These are phyloP conservation scores for Fusarium secorum DNA, from an alignment of 2,329 filamentous ascomycete genomes.

Conservation along the genomic window DNA sequence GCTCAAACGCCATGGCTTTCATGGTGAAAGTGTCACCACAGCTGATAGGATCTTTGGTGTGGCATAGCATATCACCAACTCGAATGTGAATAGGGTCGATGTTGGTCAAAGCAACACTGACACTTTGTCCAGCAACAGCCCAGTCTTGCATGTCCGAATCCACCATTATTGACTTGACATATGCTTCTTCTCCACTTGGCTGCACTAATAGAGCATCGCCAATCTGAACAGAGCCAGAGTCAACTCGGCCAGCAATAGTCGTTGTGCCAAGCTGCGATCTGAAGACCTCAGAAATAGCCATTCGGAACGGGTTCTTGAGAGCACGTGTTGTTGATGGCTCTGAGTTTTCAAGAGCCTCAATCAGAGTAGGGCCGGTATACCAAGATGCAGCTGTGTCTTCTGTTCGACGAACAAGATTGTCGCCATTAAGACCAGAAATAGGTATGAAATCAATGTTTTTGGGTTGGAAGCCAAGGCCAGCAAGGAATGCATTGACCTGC, in stretches of 20 bases:
- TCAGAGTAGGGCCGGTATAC: conserved; percentile 81
- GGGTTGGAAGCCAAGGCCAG: conserved; percentile 78
- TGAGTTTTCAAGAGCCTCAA: conserved; percentile 85
- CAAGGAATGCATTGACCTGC: conserved; percentile 84
- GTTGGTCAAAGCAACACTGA: conserved; percentile 81
- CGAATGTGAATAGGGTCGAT: conserved; percentile 86
- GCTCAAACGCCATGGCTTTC: conserved; percentile 89
- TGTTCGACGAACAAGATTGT: conserved; percentile 76
- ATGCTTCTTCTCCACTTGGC: conserved; percentile 81
- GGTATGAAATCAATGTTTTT: conserved; percentile 89
- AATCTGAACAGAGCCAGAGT: conserved; percentile 82
- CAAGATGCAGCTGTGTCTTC: conserved; percentile 69
- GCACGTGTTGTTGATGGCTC: conserved; percentile 72
- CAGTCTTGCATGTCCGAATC: conserved; percentile 79
- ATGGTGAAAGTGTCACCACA: conserved; percentile 78
- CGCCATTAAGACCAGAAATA: conserved; percentile 86
- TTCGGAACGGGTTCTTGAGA: conserved; percentile 79
- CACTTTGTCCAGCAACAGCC: conserved; percentile 92
- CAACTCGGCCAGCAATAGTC: conserved; percentile 85
- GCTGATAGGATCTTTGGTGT: conserved; percentile 69
- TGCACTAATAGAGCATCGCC: conserved; percentile 83
- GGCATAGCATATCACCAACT: conserved; percentile 87
- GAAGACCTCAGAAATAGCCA: conserved; percentile 90
- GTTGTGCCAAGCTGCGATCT: conserved; percentile 81
- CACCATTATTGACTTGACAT: conserved; percentile 82